Conservation (phyloP, 345 rosid species). For the Conringia planisiliqua region DNA sequence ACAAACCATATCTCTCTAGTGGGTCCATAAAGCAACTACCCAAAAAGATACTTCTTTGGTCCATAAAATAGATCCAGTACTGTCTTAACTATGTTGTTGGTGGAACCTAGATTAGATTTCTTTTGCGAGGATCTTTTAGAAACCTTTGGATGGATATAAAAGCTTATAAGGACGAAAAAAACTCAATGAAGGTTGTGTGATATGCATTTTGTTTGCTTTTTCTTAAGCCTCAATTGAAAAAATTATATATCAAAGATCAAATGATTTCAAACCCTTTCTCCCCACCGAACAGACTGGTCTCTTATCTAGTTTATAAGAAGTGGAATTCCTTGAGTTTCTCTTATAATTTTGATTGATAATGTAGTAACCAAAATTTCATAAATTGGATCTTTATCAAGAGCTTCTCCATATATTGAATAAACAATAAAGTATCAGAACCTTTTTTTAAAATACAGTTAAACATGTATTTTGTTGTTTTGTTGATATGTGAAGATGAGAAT, state of each 20-base stretch:
- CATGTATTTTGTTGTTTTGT: not conserved
- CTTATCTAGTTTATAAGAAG: not conserved
- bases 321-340: not conserved
- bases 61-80: not conserved
- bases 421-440: too few relatives aligned
- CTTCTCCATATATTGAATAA: too few relatives aligned
- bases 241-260: not conserved
- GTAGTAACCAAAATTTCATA: not conserved
- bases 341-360: not conserved
- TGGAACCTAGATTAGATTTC: not conserved
- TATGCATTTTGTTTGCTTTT: not conserved
- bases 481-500: not conserved
- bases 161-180: not conserved
- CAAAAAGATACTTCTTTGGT: not conserved
- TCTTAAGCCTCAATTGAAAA: not conserved
- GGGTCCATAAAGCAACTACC: conserved; percentile 14
- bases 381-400: not conserved
- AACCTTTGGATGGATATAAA: not conserved
- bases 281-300: not conserved
- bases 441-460: too few relatives aligned
- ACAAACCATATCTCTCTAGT: not conserved
- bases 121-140: not conserved
- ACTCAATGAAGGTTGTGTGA: not conserved
- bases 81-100: not conserved
- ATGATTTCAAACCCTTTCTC: not conserved